Percentiles rank a stretch among this genome's conserved stretches.
phyloP scores from a whole-genome alignment of 2,329 filamentous ascomycete genomes.

The Penicillium sp. region DNA sequence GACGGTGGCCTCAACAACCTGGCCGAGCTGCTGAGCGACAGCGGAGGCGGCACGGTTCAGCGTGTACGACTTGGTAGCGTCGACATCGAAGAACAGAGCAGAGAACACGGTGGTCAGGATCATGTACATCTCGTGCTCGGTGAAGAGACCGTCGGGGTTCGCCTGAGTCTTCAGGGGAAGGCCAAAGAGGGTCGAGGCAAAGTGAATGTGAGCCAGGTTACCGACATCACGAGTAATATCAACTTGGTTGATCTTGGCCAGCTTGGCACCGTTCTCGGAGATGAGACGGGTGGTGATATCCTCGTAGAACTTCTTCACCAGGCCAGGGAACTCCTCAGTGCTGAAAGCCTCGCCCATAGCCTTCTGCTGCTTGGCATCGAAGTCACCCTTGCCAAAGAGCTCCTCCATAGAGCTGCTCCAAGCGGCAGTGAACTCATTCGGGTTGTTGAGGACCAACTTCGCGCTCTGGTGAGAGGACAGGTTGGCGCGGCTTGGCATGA shows the following conservation, averaged over 20 bases:
- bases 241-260: slow-evolving; percentile 67
- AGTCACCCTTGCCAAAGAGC: slow-evolving; percentile 63
- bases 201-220: slow-evolving; percentile 60
- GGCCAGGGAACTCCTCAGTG: slow-evolving; percentile 63
- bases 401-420: slow-evolving; percentile 68
- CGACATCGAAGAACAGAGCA: slow-evolving; percentile 68
- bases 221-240: slow-evolving; percentile 68
- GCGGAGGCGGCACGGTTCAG: slow-evolving; percentile 63
- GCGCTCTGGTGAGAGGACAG: slow-evolving; percentile 66
- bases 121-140: slow-evolving; percentile 61
- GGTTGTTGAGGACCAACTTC: slow-evolving; percentile 64
- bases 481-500: slow-evolving; percentile 56
- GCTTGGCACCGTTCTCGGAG: slow-evolving; percentile 65
- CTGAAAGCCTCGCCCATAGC: slow-evolving; percentile 64
- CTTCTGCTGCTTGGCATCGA: slow-evolving; percentile 56
- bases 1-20: slow-evolving; percentile 67
- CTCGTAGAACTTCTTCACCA: slow-evolving; percentile 70
- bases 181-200: slow-evolving; percentile 59
- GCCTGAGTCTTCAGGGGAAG: slow-evolving; percentile 60
- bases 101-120: slow-evolving; percentile 69
- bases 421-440: slow-evolving; percentile 65
- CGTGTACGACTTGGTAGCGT: slow-evolving; percentile 69
- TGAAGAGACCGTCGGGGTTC: slow-evolving; percentile 57
- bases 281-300: slow-evolving; percentile 66
- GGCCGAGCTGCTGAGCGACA: slow-evolving; percentile 63